Conservation (phyloP, 140 eudicot species). For the Cichorium intybus region DNA sequence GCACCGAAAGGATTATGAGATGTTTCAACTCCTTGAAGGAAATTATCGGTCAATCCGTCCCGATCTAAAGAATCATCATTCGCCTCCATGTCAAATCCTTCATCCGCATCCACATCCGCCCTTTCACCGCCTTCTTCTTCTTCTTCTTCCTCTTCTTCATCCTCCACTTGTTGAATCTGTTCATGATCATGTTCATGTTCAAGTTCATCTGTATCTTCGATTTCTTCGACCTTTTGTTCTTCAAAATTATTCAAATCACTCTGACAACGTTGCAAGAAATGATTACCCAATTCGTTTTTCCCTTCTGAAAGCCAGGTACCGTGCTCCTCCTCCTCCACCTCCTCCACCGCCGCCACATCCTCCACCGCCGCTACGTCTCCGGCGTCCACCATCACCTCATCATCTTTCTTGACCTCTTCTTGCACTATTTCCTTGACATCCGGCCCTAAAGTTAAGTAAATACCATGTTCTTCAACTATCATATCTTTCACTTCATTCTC, state of each 20-base stretch:
- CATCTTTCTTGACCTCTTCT: conserved; percentile 23
- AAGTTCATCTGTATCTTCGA: conserved; percentile 16
- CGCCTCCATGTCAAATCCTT: conserved; percentile 41
- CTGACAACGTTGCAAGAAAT: conserved; percentile 58
- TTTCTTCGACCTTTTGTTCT: conserved; percentile 35
- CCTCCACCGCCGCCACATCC: conserved; percentile 19
- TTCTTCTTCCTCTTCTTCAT: conserved; percentile 43
- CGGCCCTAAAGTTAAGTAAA: conserved; percentile 49
- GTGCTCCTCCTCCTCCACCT: conserved; percentile 27
- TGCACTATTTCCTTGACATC: conserved; percentile 31
- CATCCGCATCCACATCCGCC: conserved; percentile 38
- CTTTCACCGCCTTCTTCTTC: conserved; percentile 42
- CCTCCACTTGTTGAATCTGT: conserved; percentile 28
- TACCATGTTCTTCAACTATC: conserved; percentile 27
- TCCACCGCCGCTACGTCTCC: conserved; percentile 21
- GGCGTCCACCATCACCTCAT: conserved; percentile 36
- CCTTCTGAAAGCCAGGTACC: conserved; percentile 37
- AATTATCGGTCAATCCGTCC: conserved; percentile 53
- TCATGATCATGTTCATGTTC: conserved; percentile 22
- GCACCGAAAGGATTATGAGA: conserved; percentile 42
- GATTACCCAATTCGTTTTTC: conserved; percentile 32
- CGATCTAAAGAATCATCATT: conserved; percentile 36
- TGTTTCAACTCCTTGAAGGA: conserved; percentile 49
- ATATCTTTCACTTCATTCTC: conserved; percentile 1
- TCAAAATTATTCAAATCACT: conserved; percentile 35